Evolutionary conservation across 108 stramenopile genomes (phyloP).

Genomic region (Epithemia pelagica): DNA sequence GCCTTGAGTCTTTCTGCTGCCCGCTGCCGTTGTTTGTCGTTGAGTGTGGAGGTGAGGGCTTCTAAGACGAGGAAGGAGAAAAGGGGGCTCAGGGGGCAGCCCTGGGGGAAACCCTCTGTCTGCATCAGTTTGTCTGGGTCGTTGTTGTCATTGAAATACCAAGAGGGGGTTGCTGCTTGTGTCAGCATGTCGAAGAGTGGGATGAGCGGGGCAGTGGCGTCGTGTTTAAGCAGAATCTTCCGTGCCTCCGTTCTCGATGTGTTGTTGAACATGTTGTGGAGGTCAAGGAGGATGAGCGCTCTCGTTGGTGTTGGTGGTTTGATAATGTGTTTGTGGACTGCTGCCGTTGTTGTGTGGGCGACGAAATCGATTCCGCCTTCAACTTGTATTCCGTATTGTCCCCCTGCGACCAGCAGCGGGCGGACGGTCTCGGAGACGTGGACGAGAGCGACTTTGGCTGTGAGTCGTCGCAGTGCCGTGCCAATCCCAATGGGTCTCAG

Average conservation of each 20-base stretch:
- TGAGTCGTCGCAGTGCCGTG: neutral
- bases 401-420: neutral
- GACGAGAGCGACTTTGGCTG: neutral
- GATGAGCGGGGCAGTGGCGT: neutral
- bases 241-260: neutral
- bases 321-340: neutral
- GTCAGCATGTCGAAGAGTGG: neutral
- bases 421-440: neutral
- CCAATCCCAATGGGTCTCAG: neutral
- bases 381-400: neutral
- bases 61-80: neutral
- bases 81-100: neutral
- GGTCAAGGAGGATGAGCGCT: neutral
- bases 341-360: neutral
- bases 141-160: neutral
- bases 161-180: neutral
- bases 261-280: neutral
- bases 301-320: neutral
- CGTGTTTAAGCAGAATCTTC: neutral
- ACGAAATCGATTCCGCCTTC: neutral
- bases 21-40: neutral
- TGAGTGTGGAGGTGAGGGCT: neutral
- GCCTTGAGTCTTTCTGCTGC: neutral
- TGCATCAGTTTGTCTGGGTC: neutral
- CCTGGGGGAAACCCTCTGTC: neutral